phyloP scores from a whole-genome alignment of 495 filamentous ascomycete species.

The Annulohypoxylon maeteangense region DNA sequence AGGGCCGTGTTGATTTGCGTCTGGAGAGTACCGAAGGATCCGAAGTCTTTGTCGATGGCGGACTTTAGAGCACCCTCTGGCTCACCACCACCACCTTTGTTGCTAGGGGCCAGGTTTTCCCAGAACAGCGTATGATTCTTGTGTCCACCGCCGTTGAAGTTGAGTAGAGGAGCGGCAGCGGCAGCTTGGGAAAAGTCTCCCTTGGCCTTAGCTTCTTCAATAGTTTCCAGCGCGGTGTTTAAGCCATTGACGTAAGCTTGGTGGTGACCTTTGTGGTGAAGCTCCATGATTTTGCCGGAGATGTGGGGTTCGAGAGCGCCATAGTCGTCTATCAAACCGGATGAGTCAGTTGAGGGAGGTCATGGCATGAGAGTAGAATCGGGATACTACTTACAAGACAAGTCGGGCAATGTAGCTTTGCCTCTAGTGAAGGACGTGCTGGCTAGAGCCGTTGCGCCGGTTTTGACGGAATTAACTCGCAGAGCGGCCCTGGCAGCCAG shows the following conservation, averaged over 20 bases:
- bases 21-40: constrained; percentile 78
- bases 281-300: constrained; percentile 98
- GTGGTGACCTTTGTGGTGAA: constrained; percentile 83
- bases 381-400: constrained; percentile 75
- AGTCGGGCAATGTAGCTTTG: constrained; percentile 93
- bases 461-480: constrained; percentile 53
- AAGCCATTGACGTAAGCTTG: constrained; percentile 80
- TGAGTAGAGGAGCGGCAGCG: constrained; percentile 84
- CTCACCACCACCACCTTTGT: constrained; percentile 75
- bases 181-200: constrained; percentile 76
- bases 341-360: neutral
- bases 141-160: constrained; percentile 97
- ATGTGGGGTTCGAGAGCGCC: constrained; percentile 93
- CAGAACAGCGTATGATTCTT: constrained; percentile 96
- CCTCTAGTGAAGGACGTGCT: constrained; percentile 79
- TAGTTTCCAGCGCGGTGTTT: constrained; percentile 71
- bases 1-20: constrained; percentile 85
- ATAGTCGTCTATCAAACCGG: constrained; percentile 73
- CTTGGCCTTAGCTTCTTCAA: constrained; percentile 66
- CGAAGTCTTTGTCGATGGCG: constrained; percentile 82
- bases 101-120: constrained; percentile 92
- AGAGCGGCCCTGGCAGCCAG: constrained; percentile 58
- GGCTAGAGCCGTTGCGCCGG: constrained; percentile 65
- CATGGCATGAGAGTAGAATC: neutral
- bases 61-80: constrained; percentile 66